Conservation (phyloP, 106 monocot genomes). For the Apostasia shenzhenica region DNA sequence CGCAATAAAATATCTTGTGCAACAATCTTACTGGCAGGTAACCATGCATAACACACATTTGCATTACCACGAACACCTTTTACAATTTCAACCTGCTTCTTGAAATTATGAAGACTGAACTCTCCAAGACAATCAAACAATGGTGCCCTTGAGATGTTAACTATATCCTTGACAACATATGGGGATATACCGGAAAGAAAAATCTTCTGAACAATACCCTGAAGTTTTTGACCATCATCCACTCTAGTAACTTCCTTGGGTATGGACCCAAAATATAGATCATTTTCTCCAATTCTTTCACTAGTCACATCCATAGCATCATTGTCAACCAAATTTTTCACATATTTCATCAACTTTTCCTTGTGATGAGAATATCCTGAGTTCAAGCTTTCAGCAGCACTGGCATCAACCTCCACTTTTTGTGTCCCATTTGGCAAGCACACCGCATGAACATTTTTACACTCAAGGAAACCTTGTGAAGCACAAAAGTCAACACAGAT, state of each 20-base stretch:
- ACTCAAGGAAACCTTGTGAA: conserved; percentile 12
- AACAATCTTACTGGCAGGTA: conserved; percentile 31
- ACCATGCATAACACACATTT: conserved; percentile 73
- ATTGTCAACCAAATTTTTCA: neutral
- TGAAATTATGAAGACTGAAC: conserved; percentile 28
- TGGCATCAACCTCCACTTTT: conserved; percentile 17
- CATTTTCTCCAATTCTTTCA: conserved; percentile 45
- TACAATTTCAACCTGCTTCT: conserved; percentile 28
- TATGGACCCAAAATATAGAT: conserved; percentile 6
- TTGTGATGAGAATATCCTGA: conserved; percentile 18
- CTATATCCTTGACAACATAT: conserved; percentile 35
- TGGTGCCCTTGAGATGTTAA: conserved; percentile 36
- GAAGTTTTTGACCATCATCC: neutral
- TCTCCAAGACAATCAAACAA: conserved; percentile 16
- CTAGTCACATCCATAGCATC: neutral
- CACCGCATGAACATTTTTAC: conserved; percentile 8
- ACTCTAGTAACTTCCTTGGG: conserved; percentile 9
- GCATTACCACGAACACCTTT: conserved; percentile 36
- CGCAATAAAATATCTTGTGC: conserved; percentile 32
- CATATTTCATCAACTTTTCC: conserved; percentile 4
- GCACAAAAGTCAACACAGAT: conserved; percentile 16
- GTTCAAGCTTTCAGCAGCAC: conserved; percentile 50
- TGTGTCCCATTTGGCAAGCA: conserved; percentile 10
- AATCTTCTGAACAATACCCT: conserved; percentile 27
- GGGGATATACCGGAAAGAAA: conserved; percentile 31